Conservation (phyloP, 108 stramenopile genomes). For the Cyclotella sp. region DNA sequence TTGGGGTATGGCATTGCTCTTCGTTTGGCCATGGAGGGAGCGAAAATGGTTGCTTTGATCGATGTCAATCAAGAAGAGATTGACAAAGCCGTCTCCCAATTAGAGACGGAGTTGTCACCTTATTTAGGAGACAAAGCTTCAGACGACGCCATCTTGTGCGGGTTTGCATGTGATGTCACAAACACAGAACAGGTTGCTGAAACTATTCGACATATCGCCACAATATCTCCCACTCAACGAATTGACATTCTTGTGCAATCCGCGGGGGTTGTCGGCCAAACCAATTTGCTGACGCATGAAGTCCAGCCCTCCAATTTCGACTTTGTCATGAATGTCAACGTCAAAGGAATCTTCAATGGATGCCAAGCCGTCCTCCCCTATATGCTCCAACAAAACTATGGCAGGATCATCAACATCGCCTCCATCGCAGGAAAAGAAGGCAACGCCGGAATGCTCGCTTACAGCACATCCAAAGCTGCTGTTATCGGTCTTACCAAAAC, state of each 20-base stretch:
- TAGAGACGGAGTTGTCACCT: conserved; percentile 26
- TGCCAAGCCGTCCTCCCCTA: conserved; percentile 61
- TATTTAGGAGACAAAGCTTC: conserved; percentile 2
- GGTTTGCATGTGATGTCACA: conserved; percentile 62
- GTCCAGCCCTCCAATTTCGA: conserved; percentile 65
- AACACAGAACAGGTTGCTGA: conserved; percentile 40
- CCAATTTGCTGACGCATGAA: conserved; percentile 53
- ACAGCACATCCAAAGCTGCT: conserved; percentile 71
- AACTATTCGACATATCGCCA: conserved; percentile 53
- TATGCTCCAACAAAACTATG: conserved; percentile 67
- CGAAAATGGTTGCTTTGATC: conserved; percentile 46
- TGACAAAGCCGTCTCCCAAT: conserved; percentile 45
- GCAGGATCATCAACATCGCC: conserved; percentile 75
- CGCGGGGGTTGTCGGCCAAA: conserved; percentile 63
- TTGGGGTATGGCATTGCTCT: conserved; percentile 68
- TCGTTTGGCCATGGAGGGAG: conserved; percentile 60
- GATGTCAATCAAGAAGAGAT: conserved; percentile 49
- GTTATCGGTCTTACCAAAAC: conserved; percentile 79
- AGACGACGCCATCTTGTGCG: conserved; percentile 19
- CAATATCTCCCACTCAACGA: conserved; percentile 31
- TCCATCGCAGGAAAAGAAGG: conserved; percentile 75
- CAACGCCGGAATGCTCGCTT: conserved; percentile 74
- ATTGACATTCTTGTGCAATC: conserved; percentile 63
- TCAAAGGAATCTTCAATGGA: conserved; percentile 65
- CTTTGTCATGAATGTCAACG: conserved; percentile 61